Conservation (phyloP, 2,329 filamentous ascomycete species). For the Curvularia verruculosa region DNA sequence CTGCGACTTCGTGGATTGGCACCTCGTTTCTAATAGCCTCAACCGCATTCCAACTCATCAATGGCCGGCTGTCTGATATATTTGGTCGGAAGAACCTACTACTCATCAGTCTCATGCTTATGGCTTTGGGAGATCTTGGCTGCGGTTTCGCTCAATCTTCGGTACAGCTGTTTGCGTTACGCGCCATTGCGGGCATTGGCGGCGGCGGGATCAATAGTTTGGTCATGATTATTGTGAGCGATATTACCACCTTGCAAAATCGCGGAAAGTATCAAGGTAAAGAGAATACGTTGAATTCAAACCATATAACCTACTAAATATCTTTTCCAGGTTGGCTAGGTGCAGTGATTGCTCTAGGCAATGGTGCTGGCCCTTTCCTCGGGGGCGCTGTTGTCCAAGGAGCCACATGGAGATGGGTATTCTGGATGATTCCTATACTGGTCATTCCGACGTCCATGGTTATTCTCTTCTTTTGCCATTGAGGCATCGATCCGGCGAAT, state of each 20-base stretch:
- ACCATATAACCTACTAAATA: not conserved
- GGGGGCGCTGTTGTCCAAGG: conserved; percentile 27
- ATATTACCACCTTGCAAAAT: conserved; percentile 43
- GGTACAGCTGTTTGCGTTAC: conserved; percentile 66
- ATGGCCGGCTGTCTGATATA: conserved; percentile 67
- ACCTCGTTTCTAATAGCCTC: conserved; percentile 62
- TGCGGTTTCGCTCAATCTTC: conserved; percentile 63
- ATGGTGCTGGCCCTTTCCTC: conserved; percentile 27
- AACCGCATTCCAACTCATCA: conserved; percentile 68
- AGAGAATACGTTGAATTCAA: not conserved
- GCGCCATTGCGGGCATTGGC: conserved; percentile 63
- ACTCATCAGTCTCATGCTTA: conserved; percentile 59
- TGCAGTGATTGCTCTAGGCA: conserved; percentile 26
- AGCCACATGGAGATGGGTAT: conserved; percentile 23
- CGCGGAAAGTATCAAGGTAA: conserved; percentile 47
- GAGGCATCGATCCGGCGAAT: conserved; percentile 51
- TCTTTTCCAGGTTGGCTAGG: conserved; percentile 21
- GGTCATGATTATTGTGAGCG: conserved; percentile 47
- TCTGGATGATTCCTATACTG: conserved; percentile 30
- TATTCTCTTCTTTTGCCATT: conserved; percentile 42
- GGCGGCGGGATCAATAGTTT: conserved; percentile 62
- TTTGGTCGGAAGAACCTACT: conserved; percentile 56
- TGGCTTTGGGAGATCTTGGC: conserved; percentile 63
- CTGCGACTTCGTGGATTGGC: conserved; percentile 63
- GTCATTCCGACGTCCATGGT: conserved; percentile 15